Evolutionary conservation across 1,284 basidiomycete genomes (phyloP).

Genomic region (Fistulinella cinereoalba): DNA sequence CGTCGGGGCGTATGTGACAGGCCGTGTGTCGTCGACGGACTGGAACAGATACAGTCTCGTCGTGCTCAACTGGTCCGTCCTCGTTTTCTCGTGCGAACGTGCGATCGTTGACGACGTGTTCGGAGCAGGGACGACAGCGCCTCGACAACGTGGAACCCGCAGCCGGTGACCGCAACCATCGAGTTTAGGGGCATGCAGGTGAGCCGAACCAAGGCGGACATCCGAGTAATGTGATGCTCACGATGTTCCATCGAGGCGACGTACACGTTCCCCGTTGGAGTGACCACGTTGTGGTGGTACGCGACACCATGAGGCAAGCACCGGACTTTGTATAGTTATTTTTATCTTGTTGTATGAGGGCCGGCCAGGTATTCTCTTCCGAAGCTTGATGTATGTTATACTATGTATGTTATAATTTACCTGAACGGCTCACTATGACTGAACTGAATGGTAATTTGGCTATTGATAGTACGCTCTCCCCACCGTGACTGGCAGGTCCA

Average conservation of each 20-base stretch:
- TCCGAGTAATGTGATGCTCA: background rate
- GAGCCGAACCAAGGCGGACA: background rate
- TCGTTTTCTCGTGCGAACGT: too few relatives aligned
- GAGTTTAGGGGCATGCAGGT: slow-evolving; percentile 69
- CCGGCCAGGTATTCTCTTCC: too few relatives aligned
- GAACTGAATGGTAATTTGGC: too few relatives aligned
- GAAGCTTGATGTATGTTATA: too few relatives aligned
- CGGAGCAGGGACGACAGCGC: slow-evolving; percentile 47
- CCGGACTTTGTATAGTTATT: background rate
- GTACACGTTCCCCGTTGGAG: slow-evolving; percentile 41
- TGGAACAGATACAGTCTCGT: slow-evolving; percentile 67
- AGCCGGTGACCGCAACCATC: slow-evolving; percentile 61
- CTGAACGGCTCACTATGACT: too few relatives aligned
- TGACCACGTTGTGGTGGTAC: slow-evolving; percentile 41
- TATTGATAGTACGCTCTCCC: too few relatives aligned
- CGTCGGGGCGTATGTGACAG: slow-evolving; percentile 64
- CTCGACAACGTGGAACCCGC: slow-evolving; percentile 56
- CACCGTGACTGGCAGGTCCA: too few relatives aligned
- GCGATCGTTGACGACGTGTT: background rate
- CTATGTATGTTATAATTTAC: too few relatives aligned
- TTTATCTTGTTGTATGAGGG: background rate
- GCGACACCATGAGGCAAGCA: slow-evolving; percentile 15
- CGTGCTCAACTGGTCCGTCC: slow-evolving; percentile 58
- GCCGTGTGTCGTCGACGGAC: slow-evolving; percentile 50
- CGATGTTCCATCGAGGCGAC: slow-evolving; percentile 27